phyloP scores from a whole-genome alignment of 2,329 filamentous ascomycete genomes.

The Coniochaeta hoffmannii region DNA sequence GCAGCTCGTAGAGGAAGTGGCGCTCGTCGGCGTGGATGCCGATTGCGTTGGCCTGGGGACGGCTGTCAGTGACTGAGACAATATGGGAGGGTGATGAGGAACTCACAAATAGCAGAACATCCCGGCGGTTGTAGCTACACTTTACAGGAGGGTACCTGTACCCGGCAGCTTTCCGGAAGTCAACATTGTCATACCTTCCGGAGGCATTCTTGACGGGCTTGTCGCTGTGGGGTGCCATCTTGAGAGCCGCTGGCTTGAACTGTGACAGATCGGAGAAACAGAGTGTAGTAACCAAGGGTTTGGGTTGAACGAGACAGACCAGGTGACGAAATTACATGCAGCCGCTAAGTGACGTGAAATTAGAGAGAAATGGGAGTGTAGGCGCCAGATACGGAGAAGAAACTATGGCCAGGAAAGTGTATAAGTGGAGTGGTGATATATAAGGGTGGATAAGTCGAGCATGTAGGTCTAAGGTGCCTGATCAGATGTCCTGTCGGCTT shows the following conservation, averaged over 20 bases:
- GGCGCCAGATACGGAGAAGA: too few relatives aligned
- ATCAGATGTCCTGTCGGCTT: too few relatives aligned
- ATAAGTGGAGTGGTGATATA: too few relatives aligned
- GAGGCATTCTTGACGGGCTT: constrained; percentile 26
- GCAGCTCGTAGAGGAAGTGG: constrained; percentile 87
- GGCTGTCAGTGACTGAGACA: too few relatives aligned
- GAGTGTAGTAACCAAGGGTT: not conserved
- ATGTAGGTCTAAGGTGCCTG: too few relatives aligned
- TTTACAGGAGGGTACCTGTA: constrained; percentile 28
- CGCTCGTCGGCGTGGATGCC: constrained; percentile 76
- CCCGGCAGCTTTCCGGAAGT: constrained; percentile 30
- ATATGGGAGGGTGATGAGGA: not conserved
- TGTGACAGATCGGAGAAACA: not conserved
- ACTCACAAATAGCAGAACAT: constrained; percentile 32
- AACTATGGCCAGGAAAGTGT: too few relatives aligned
- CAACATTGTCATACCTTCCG: constrained; percentile 32
- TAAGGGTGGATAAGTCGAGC: too few relatives aligned
- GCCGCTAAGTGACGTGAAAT: not conserved
- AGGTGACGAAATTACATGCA: not conserved
- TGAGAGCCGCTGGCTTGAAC: not conserved
- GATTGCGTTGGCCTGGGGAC: constrained; percentile 43
- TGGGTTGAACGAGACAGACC: not conserved
- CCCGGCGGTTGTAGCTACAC: constrained; percentile 33
- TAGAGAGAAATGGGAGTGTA: not conserved
- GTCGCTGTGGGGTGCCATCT: constrained; percentile 11